Evolutionary conservation across 2,329 filamentous ascomycete species (phyloP), one percentile per base, ranked within the genome.

Genomic region (Truncatella angustata): DNA sequence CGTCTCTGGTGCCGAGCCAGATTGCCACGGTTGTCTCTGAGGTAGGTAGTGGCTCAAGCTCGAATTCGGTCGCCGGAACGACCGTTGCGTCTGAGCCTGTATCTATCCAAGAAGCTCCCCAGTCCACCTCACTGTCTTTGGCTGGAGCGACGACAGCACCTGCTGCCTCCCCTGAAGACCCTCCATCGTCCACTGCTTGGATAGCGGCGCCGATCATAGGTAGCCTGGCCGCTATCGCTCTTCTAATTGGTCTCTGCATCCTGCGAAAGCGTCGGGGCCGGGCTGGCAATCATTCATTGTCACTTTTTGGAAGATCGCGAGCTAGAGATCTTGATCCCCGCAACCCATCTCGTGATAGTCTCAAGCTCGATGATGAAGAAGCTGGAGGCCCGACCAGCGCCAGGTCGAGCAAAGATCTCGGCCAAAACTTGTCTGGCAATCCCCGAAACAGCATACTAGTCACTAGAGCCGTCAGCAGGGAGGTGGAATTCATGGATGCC

Each of bases 131-230:
- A n/a, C n/a, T n/a, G n/a, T n/a, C n/a, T n/a, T n/a, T n/a, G n/a
- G n/a, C n/a, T n/a, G n/a, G n/a, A n/a, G n/a, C n/a, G n/a, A n/a
- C n/a, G n/a, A n/a, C n/a, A n/a, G n/a, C n/a, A n/a, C n/a, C n/a
- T n/a, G 40, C 40, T n/a, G 18, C 40, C 1, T 32, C 30, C 30
- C 3, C 44, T 1, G 32, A n/a, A 21, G 44, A 7, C n/a, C 14
- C 26, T n/a, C 21, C 42, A 32, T 58, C 58, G 4, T 57, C 58
- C 30, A 57, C 54, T 23, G 68, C 66, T 3, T 70, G 67, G 67
- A 66, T 70, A 35, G 67, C 66, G 1, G 68, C 64, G 1, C 66
- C 68, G 4, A 63, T 69, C 1, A 66, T 70, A 3, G 67, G 68
- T 30, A 58, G 63, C 20, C 57, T 68, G 4, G 66, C 63, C 0